phyloP scores from a whole-genome alignment of 139 green algal genomes.

The Auxenochlorella pyrenoidosa region DNA sequence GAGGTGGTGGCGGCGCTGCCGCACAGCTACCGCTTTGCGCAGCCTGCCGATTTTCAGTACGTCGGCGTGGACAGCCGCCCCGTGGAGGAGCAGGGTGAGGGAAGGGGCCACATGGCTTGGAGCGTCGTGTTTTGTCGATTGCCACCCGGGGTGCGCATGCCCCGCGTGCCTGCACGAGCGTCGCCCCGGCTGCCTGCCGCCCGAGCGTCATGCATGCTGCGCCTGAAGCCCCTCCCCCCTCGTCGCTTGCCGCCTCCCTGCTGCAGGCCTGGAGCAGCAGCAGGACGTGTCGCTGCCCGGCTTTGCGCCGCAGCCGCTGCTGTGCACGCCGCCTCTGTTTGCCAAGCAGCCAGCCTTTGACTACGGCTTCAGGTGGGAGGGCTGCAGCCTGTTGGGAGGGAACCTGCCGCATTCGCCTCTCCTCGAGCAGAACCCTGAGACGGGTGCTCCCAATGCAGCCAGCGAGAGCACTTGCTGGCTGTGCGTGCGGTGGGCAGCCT shows the following conservation, averaged over 20 bases:
- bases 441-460: no score
- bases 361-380: slow-evolving; percentile 34
- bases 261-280: slow-evolving; percentile 30
- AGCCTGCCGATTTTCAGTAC: slow-evolving; percentile 41
- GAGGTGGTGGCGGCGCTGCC: slow-evolving; percentile 29
- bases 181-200: no score
- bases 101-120: neutral
- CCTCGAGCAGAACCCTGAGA: no score
- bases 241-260: no score
- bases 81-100: slow-evolving; percentile 18
- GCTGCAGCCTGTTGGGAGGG: no score
- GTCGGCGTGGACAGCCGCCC: slow-evolving; percentile 13
- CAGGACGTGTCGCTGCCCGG: neutral
- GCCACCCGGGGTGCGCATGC: no score
- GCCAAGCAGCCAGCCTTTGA: slow-evolving; percentile 34
- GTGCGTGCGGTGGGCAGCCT: no score
- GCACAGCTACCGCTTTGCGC: slow-evolving; percentile 5
- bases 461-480: no score
- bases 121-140: neutral
- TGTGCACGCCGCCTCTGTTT: slow-evolving; percentile 42
- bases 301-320: slow-evolving; percentile 34
- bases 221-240: neutral
- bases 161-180: no score
- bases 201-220: no score
- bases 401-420: no score